phyloP scores from a whole-genome alignment of 495 filamentous ascomycete genomes.

The Penicillium crystallinum region DNA sequence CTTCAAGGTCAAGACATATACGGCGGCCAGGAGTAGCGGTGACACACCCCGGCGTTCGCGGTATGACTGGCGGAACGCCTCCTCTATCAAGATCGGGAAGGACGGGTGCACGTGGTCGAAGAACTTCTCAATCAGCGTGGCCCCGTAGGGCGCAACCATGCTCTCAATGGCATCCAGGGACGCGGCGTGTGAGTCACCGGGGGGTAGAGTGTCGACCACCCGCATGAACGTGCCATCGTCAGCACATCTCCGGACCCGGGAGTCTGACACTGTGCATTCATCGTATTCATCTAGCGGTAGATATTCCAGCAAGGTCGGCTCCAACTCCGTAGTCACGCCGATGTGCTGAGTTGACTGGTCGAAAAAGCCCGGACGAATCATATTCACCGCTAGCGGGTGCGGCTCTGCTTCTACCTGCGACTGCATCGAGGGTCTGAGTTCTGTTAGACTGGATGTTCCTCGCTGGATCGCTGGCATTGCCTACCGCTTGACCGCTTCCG shows the following conservation, averaged over 20 bases:
- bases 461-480: not conserved
- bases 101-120: constrained; percentile 83
- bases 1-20: constrained; percentile 87
- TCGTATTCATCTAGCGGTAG: constrained; percentile 40
- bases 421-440: constrained; percentile 22
- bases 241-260: constrained; percentile 68
- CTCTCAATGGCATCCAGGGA: constrained; percentile 77
- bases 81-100: constrained; percentile 86
- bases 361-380: constrained; percentile 37
- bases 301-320: constrained; percentile 46
- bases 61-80: constrained; percentile 81
- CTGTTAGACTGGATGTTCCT: not conserved
- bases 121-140: constrained; percentile 77
- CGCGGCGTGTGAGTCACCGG: constrained; percentile 44
- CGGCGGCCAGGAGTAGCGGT: constrained; percentile 76
- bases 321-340: constrained; percentile 50
- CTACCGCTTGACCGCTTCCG: constrained; percentile 44
- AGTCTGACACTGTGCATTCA: constrained; percentile 33
- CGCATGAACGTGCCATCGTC: constrained; percentile 79
- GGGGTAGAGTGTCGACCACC: constrained; percentile 33
- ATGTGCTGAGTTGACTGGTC: constrained; percentile 47
- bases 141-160: constrained; percentile 75
- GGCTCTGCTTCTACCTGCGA: constrained; percentile 20
- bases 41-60: constrained; percentile 72
- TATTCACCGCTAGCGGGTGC: constrained; percentile 22